Base-by-base conservation (phyloP, 2,329 filamentous ascomycete species). In the Cercospora sp. region DNA sequence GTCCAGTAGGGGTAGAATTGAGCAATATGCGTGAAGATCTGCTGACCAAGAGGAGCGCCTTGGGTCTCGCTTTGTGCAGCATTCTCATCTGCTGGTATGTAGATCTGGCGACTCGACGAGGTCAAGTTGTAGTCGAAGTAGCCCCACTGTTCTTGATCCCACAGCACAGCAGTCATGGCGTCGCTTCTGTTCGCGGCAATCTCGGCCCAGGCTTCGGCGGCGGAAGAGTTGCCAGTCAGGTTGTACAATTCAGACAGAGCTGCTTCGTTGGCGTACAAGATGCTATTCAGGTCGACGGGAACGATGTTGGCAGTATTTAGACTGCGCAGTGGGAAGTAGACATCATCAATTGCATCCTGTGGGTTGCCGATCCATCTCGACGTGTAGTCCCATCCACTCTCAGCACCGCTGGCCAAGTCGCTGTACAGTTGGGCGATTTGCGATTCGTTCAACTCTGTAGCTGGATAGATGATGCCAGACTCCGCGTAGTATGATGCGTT, bases 61-160 rank as follows among this genome's bases (percentile, higher is more conserved):
- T 78, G 73, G 5, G 72, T 81, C 37, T 85, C 83, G 37, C 79
- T 74, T 3, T 80, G 69, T 8, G 80, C 79, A 1, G 83, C 77
- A 69, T 86, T 83, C 3, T 78, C 73, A 70, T 88, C 86, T 8
- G 77, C 76, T 1, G 84, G 82, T 13, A 86, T 80, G 73, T 84
- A 90, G 37, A 86, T 78, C 71, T 87, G 83, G 69, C 89, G 88
- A 1, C 82, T 77, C 9, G 77, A 79, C 0, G 87, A 86, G 0
- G 88, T 90, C 32, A 88, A 69, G 79, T 91, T 91, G 81, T 87
- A 90, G 81, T 91, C 89, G 74, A 90, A 91, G 81, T 90, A 91
- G 77, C 84, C 85, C 77, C 81, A 86, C 69, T 87, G 82, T 6
- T 85, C 87, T 32, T 84, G 79, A 77, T 90, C 90, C 89, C 89